Percentiles rank a stretch among this genome's conserved stretches.
phyloP scores from a whole-genome alignment of 257 asterid species.

The Fraxinus quadrangulata region DNA sequence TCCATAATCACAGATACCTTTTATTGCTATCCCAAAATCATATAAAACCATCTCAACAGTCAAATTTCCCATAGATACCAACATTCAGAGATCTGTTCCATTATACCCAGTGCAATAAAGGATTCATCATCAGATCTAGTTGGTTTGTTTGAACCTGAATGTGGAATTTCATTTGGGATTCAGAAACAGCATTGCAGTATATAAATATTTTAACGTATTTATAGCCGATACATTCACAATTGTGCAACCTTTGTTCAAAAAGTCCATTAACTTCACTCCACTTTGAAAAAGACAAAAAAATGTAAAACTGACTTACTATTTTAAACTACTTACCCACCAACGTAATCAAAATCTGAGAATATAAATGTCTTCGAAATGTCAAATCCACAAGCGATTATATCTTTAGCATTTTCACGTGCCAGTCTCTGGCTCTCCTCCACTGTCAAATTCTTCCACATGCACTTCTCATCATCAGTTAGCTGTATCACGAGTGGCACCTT shows the following conservation, averaged over 20 bases:
- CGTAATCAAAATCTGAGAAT: constrained; percentile 84
- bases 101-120: background rate
- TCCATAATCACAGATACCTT: background rate
- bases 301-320: background rate
- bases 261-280: background rate
- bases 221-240: background rate
- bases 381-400: constrained; percentile 97
- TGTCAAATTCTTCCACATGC: constrained; percentile 89
- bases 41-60: background rate
- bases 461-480: constrained; percentile 95
- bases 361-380: constrained; percentile 88
- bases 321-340: constrained; percentile 77
- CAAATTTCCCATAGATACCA: background rate
- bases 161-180: background rate
- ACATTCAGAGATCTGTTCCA: background rate
- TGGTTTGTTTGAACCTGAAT: background rate
- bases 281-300: background rate
- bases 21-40: background rate
- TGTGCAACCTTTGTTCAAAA: background rate
- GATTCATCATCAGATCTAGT: background rate
- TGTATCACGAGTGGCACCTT: constrained; percentile 96
- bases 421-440: constrained; percentile 95
- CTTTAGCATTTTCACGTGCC: constrained; percentile 97
- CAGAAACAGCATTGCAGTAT: background rate
- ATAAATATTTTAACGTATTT: background rate